These are phyloP conservation scores for Clonostachys rosea DNA, from an alignment of 2,329 filamentous ascomycete genomes.

Conservation along the genomic window DNA sequence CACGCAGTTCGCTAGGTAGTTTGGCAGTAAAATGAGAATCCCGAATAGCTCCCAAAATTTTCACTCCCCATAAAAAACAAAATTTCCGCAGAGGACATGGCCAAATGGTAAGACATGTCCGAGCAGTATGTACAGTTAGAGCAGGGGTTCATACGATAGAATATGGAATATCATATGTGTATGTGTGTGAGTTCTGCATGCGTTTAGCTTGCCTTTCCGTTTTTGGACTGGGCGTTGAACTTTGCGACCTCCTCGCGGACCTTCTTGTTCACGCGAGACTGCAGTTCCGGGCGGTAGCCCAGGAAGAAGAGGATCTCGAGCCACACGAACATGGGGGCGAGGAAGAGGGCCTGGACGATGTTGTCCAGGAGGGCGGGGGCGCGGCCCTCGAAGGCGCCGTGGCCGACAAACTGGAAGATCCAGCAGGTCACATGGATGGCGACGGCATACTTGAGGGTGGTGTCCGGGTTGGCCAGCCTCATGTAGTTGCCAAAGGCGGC, in stretches of 20 bases:
- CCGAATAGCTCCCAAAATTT: too few species aligned
- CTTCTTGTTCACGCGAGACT: slow-evolving; percentile 71
- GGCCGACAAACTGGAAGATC: slow-evolving; percentile 87
- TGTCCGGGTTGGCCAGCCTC: slow-evolving; percentile 47
- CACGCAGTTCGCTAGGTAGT: too few species aligned
- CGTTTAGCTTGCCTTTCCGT: slow-evolving; percentile 35
- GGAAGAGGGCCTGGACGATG: slow-evolving; percentile 82
- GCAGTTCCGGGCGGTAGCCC: slow-evolving; percentile 85
- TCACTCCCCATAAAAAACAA: too few species aligned
- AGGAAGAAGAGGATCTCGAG: slow-evolving; percentile 87
- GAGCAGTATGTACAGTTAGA: too few species aligned
- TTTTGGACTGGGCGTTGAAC: slow-evolving; percentile 56
- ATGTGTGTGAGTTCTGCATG: background rate
- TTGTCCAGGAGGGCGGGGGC: slow-evolving; percentile 90
- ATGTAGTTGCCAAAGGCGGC: slow-evolving; percentile 75
- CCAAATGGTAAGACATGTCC: too few species aligned
- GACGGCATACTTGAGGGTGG: slow-evolving; percentile 53
- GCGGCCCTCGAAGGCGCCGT: slow-evolving; percentile 82
- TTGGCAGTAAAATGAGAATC: too few species aligned
- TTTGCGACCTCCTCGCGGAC: slow-evolving; percentile 75
- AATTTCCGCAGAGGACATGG: too few species aligned
- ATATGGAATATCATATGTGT: too few species aligned
- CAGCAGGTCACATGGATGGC: slow-evolving; percentile 70
- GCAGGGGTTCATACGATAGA: too few species aligned
- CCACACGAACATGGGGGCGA: slow-evolving; percentile 97